Base-by-base conservation (phyloP, 805 yeast species). In the Candida sonorensis region DNA sequence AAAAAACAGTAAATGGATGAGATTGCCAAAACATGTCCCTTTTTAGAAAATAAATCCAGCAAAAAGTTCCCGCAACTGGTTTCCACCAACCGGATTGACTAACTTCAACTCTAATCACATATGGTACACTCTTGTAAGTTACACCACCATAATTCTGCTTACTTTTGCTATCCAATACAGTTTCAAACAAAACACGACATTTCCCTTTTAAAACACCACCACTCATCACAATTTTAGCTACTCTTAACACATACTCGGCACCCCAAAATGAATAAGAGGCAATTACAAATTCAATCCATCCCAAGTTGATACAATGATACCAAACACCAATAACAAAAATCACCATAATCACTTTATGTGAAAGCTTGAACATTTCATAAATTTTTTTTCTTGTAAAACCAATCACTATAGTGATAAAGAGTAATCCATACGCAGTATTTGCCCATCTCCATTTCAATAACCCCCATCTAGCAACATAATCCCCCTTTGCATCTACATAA, bases 201-300 rank as follows among this genome's bases (percentile, higher is more conserved):
- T 61, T 61, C 11, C 79, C 81, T 10, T 60, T 50, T 16, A 75
- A 70, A 16, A 68, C 51, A 17, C 70, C 73, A 6, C 95, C 95
- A 40, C 80, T 78, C 20, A 59, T 48, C 10, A 68, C 33, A 2
- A 84, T 53, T 34, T 85, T 67, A 1, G 66, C 57, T 9, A 77
- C 37, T 41, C 95, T 67, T 10, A 71, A 46, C 0, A 74, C 38
- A 34, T 88, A 62, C 49, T 86, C 94, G 42, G 75, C 64, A 2
- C 62, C 67, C 95, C 95, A 86, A 7, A 85, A 62, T 0, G 74
- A 78, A 37, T 74, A 66, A 7, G 77, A 49, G 4, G 75, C 69
- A 35, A 71, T 75, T 14, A 68, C 45, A 58, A 67, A 73, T 35
- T 64, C 69, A 43, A 66, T 64, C 67, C 73, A 72, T 2, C 69